A percentile compares a stretch with the other conserved stretches of the same genome.
Evolutionary conservation across 2,329 filamentous ascomycete genomes (phyloP).

Genomic region (Pseudocercospora fijiensis): DNA sequence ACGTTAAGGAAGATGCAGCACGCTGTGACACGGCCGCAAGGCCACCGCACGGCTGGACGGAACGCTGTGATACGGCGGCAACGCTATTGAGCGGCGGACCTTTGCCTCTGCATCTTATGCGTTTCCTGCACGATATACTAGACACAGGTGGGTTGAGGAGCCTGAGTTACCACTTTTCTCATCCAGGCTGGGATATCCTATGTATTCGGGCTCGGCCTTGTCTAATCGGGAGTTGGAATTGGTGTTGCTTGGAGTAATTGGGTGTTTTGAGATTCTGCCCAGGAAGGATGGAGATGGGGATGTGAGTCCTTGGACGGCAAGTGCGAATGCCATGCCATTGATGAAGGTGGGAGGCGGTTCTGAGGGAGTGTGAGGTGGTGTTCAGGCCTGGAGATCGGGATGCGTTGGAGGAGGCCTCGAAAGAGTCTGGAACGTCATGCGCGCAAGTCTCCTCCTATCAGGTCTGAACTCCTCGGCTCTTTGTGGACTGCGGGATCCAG

Average conservation of each 20-base stretch:
- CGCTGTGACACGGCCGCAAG: too few species aligned
- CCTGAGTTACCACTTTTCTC: constrained; percentile 66
- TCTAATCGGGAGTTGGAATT: constrained; percentile 66
- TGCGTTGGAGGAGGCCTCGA: constrained; percentile 13
- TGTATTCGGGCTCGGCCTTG: constrained; percentile 64
- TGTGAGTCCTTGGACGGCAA: constrained; percentile 59
- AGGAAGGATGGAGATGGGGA: constrained; percentile 50
- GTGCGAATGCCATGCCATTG: constrained; percentile 50
- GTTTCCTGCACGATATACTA: too few species aligned
- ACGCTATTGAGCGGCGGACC: too few species aligned
- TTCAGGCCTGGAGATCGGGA: constrained; percentile 41
- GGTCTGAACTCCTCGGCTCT: constrained; percentile 59
- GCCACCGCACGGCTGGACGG: too few species aligned
- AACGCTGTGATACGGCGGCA: too few species aligned
- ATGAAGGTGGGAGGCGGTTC: constrained; percentile 60
- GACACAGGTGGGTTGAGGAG: too few species aligned
- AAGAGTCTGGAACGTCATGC: too few species aligned
- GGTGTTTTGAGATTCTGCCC: constrained; percentile 57
- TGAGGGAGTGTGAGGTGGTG: constrained; percentile 50
- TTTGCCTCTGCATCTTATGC: too few species aligned
- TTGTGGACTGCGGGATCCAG: constrained; percentile 48
- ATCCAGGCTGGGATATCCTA: constrained; percentile 65
- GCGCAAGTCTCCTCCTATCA: constrained; percentile 55
- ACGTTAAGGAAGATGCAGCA: too few species aligned
- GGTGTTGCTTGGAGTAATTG: constrained; percentile 61